These are phyloP conservation scores for Polyporus arcularius DNA, from an alignment of 768 basidiomycete species.

Conservation along the genomic window DNA sequence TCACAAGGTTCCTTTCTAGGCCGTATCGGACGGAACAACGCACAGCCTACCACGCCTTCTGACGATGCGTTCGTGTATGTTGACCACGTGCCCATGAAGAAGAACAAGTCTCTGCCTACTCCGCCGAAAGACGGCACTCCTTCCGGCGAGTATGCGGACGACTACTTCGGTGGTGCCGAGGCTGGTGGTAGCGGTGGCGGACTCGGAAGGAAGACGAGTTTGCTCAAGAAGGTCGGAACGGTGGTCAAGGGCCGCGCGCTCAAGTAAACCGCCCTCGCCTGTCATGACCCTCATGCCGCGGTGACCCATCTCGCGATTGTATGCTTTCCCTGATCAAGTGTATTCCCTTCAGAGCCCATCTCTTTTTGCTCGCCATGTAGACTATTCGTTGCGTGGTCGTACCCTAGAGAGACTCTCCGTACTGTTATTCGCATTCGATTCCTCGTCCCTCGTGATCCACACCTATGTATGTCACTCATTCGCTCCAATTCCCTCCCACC, in stretches of 20 bases:
- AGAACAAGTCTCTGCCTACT: constrained; percentile 57
- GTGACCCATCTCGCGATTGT: constrained; percentile 3
- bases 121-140: constrained; percentile 39
- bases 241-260: constrained; percentile 57
- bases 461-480: constrained; percentile 5
- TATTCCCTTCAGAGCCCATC: constrained; percentile 14
- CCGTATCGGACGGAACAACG: constrained; percentile 50
- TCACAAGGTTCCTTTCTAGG: constrained; percentile 78
- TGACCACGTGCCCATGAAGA: constrained; percentile 38
- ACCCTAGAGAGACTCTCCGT: constrained; percentile 16
- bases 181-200: constrained; percentile 35
- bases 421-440: background rate
- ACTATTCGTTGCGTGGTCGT: constrained; percentile 20
- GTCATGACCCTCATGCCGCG: constrained; percentile 5
- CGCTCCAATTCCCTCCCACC: constrained; percentile 1
- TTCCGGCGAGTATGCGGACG: constrained; percentile 34
- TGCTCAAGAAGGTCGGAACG: constrained; percentile 78
- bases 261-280: constrained; percentile 31
- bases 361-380: constrained; percentile 18
- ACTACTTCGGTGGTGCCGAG: constrained; percentile 52
- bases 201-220: constrained; percentile 72
- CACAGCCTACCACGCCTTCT: constrained; percentile 32
- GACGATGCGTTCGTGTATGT: constrained; percentile 70
- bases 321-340: constrained; percentile 11
- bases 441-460: background rate